A percentile compares a stretch with the other conserved stretches of the same genome.
phyloP scores from a whole-genome alignment of 1,284 basidiomycete species.

The Pulchroboletus neoregius region DNA sequence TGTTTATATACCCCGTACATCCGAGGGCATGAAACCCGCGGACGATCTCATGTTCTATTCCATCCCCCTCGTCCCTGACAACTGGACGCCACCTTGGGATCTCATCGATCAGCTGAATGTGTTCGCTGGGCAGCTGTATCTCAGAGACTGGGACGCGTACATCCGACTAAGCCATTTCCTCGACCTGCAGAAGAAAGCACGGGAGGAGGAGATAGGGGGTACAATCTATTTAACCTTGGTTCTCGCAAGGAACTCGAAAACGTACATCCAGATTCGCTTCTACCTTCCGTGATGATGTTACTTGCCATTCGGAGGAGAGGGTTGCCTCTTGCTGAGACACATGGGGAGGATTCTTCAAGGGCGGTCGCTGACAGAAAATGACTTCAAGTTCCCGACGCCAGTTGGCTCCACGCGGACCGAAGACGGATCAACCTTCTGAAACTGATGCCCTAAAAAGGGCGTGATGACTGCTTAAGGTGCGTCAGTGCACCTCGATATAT shows the following conservation, averaged over 20 bases:
- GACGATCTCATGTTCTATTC: constrained; percentile 37
- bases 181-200: not conserved
- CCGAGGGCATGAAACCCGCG: constrained; percentile 32
- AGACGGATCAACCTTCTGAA: no score
- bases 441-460: no score
- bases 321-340: not conserved
- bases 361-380: not conserved
- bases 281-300: not conserved
- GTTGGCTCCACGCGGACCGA: no score
- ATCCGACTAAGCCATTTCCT: not conserved
- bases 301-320: not conserved
- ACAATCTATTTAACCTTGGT: no score
- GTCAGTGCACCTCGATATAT: no score
- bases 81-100: not conserved
- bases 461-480: no score
- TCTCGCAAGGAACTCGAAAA: not conserved
- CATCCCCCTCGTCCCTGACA: constrained; percentile 24
- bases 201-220: no score
- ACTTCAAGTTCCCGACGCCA: no score
- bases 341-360: constrained; percentile 1
- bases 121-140: constrained; percentile 32
- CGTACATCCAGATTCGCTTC: not conserved
- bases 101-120: constrained; percentile 22
- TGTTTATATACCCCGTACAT: constrained; percentile 27
- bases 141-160: constrained; percentile 29